These are phyloP conservation scores for Mycena galericulata DNA, from an alignment of 768 basidiomycete species.

Conservation along the genomic window DNA sequence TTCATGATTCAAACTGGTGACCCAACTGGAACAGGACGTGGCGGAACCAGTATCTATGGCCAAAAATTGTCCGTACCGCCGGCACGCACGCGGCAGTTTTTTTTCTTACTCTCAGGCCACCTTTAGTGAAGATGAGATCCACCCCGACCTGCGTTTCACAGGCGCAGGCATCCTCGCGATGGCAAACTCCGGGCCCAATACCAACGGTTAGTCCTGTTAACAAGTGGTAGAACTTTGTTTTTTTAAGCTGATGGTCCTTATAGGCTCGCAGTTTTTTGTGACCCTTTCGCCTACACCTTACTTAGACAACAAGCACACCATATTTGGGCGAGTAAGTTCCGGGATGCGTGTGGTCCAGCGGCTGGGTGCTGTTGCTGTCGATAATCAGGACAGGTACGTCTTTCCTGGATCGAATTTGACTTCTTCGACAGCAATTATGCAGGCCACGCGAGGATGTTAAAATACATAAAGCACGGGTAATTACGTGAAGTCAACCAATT, in stretches of 20 bases:
- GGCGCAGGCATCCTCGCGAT: slow-evolving; percentile 96
- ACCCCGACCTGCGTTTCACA: slow-evolving; percentile 92
- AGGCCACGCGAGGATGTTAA: slow-evolving; percentile 87
- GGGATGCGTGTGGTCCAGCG: slow-evolving; percentile 96
- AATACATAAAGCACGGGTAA: slow-evolving; percentile 78
- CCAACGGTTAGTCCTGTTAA: slow-evolving; percentile 66
- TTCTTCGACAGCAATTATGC: slow-evolving; percentile 15
- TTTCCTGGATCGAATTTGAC: slow-evolving; percentile 17
- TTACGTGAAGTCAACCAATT: slow-evolving; percentile 3
- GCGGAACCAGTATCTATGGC: slow-evolving; percentile 90
- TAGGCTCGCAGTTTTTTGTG: slow-evolving; percentile 96
- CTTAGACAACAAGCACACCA: slow-evolving; percentile 88
- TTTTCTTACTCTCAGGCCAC: slow-evolving; percentile 1
- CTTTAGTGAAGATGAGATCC: slow-evolving; percentile 87
- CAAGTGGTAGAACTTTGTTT: not conserved
- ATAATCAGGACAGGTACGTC: slow-evolving; percentile 85
- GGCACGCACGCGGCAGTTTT: not conserved
- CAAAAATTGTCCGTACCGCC: slow-evolving; percentile 78
- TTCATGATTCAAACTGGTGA: slow-evolving; percentile 99
- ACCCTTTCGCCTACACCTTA: slow-evolving; percentile 86
- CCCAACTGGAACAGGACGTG: slow-evolving; percentile 95
- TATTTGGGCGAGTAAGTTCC: slow-evolving; percentile 89
- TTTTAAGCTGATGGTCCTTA: slow-evolving; percentile 35
- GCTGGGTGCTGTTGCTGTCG: slow-evolving; percentile 90
- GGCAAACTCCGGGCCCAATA: slow-evolving; percentile 98